Evolutionary conservation across 768 basidiomycete genomes (phyloP), one percentile per base, ranked within the genome.

Genomic region (Arthromyces matolae): DNA sequence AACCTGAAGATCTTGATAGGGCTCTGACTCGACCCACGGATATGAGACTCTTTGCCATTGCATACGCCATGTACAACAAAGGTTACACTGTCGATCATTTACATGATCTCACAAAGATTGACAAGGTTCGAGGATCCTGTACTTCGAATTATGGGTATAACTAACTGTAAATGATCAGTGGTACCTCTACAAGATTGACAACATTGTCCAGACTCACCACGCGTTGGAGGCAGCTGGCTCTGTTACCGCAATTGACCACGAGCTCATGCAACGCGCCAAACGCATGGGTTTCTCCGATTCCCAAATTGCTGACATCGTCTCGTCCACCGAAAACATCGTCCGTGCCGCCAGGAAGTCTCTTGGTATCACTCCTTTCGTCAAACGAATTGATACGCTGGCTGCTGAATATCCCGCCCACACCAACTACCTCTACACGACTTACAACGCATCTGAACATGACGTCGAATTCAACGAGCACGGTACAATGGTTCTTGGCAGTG

Each of bases 161-260:
- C 6, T 36, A 13, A 33, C 37, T 27, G 45, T 36, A 23, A 31
- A 9, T 49, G 20, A 51, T 7, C 47, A 93, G 87, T 98, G 96
- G 96, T 99, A 91, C 80, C 72, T 99, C 49, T 86, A 96, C 80
- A 99, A 98, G 74, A 87, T 99, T 43, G 94, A 98, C 72, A 99
- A 98, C 69, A 97, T 99, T 50, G 93, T 98, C 47, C 82, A 86
- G 59, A 92, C 93, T 0, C 86, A 87, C 62, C 81, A 80, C 54
- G 74, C 78, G 5, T 72, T 99, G 56, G 83, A 85, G 62, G 74
- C 77, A 24, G 81, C 81, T 5, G 80, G 82, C 25, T 79, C 85
- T 18, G 65, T 96, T 42, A 80, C 85, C 20, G 72, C 77, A 7
- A 74, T 94, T 46, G 78, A 83, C 63, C 67, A 80, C 39, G 83